Base-by-base conservation (phyloP, 2,329 filamentous ascomycete genomes). In the Achaetomium macrosporum region DNA sequence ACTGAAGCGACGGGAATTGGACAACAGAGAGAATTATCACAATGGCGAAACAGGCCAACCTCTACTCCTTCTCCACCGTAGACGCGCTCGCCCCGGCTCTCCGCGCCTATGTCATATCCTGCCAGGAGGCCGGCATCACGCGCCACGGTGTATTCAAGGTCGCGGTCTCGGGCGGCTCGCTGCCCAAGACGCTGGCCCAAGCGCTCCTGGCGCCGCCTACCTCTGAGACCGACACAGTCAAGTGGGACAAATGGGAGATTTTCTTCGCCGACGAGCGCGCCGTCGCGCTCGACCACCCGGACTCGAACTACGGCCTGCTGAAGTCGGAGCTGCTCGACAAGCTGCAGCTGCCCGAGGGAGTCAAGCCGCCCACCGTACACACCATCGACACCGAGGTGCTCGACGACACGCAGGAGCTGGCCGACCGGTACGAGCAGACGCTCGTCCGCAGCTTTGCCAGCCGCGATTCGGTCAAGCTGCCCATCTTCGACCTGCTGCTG, bases 181-280 rank as follows among this genome's bases (percentile, higher is more conserved):
- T 99, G 42, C 93, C 93, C 53, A 86, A 90, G 66, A 88, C 85
- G 13, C 85, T 99, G 40, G 90, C 90, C 42, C 83, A 89, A 69
- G 90, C 90, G 10, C 82, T 97, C 11, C 82, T 97, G 25, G 66
- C 81, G 65, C 80, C 62, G 73, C 65, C 60, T 72, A 72, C 30
- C 19, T 74, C 71, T 10, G 66, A 72, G 40, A 68, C 84, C 52
- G 88, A 90, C 66, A 78, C 74, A 4, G 72, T 91, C 61, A 77
- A 87, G 64, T 96, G 95, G 72, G 76, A 79, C 68, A 90, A 88
- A 70, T 99, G 93, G 93, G 88, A 97, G 66, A 89, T 99, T 66
- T 99, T 97, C 79, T 97, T 96, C 71, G 92, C 92, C 66, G 93
- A 99, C 69, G 93, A 99, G 78, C 88, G 93, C 66, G 89, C 89